Percentiles rank a stretch among this genome's conserved stretches.
Conservation (phyloP, 306 rosid genomes). For the Ceratonia siliqua region DNA sequence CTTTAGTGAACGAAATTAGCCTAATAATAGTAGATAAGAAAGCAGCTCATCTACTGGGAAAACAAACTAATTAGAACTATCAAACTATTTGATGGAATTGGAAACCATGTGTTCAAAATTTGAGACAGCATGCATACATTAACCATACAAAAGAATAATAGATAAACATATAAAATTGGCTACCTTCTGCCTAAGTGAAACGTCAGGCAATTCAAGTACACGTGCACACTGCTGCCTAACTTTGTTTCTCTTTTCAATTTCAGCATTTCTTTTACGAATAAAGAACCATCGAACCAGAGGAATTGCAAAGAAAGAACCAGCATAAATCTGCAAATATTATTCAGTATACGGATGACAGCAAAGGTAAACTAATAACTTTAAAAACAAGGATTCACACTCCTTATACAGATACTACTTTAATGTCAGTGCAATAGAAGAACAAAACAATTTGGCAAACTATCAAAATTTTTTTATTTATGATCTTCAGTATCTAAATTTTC, state of each 20-base stretch:
- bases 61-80: not conserved
- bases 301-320: slow-evolving; percentile 97
- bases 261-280: slow-evolving; percentile 58
- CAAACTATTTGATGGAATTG: not conserved
- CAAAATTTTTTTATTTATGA: not conserved
- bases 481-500: not conserved
- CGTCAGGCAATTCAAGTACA: slow-evolving; percentile 81
- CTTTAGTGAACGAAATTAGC: not conserved
- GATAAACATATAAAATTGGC: slow-evolving; percentile 14
- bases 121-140: slow-evolving; percentile 15
- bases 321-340: slow-evolving; percentile 73
- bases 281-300: slow-evolving; percentile 89
- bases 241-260: slow-evolving; percentile 82
- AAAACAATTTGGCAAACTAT: slow-evolving; percentile 15
- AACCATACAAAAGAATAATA: slow-evolving; percentile 1
- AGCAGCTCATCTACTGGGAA: not conserved
- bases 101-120: slow-evolving; percentile 11
- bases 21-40: not conserved
- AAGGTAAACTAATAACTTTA: slow-evolving; percentile 14
- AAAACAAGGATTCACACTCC: slow-evolving; percentile 22
- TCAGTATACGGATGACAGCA: slow-evolving; percentile 15
- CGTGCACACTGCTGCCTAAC: slow-evolving; percentile 69
- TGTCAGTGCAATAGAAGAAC: not conserved
- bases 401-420: not conserved
- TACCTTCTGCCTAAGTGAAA: slow-evolving; percentile 88